Base-by-base conservation (phyloP, 2,329 filamentous ascomycete genomes). In the Ophidiomyces ophidiicola region DNA sequence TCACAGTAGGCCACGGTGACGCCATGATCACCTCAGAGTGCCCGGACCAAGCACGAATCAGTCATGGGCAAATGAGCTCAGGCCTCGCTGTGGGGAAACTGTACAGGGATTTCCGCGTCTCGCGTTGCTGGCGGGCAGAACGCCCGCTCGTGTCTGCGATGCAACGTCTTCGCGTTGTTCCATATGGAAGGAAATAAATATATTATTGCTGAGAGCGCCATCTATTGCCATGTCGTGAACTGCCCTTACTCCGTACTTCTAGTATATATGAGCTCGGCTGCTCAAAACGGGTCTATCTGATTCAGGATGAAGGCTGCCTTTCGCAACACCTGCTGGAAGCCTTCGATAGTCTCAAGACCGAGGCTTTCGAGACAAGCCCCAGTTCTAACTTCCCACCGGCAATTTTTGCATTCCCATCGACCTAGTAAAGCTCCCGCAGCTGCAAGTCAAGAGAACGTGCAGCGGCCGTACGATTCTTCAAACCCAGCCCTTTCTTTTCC, bases 401-500 rank as follows among this genome's bases (percentile, higher is more conserved):
- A 33, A 15, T 32, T 14, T 10, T 31, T 46, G 11, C 42, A 46
- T 29, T 20, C 36, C n/a, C 17, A 32, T 17, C n/a, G 20, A 25
- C 32, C 38, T 30, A 33, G 25, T 31, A 32, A 25, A 6, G 42
- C 42, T 10, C 42, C 40, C 35, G 38, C 44, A 17, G 29, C 39
- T 2, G 21, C 42, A 18, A 10, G 24, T 20, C 17, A 24, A 17
- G 32, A 32, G 19, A 6, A 29, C 14, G 24, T 20, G 18, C 28
- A 32, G 25, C 26, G 23, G 17, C 19, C 41, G 14, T 21, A 43
- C 35, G 35, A 44, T 29, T 64, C 67, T 1, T 83, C 82, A 3
- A 93, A 93, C 55, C 83, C 85, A 3, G 80, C 85, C 48, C 81
- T 93, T 70, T 78, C 82, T 0, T 94, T 94, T 51, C 86, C 86